Evolutionary conservation across 768 basidiomycete species (phyloP), one percentile per base, ranked within the genome.

Genomic region (Astraeus odoratus): DNA sequence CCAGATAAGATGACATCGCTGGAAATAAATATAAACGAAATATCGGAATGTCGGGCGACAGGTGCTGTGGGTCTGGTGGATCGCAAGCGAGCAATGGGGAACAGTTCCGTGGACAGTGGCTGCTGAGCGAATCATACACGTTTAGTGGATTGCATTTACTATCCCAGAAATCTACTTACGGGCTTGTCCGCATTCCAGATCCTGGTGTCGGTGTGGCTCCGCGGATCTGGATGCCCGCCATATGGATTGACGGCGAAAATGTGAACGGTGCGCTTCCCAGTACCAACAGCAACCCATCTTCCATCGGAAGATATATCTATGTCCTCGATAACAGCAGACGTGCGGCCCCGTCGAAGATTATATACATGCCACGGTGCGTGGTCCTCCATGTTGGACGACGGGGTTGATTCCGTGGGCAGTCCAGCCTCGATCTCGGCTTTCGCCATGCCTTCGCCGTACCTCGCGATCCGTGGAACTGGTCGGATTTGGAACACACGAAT

Each of bases 211-310:
- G 81, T 52, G 63, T 86, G 81, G 39, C 83, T 81, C 26, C 60
- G 60, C 25, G 76, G 63, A 64, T 88, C 81, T 1, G 82, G 68
- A 26, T 68, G 69, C 3, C 89, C 84, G 1, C 86, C 89, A 47
- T 81, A 81, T 4, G 86, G 86, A 58, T 89, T 85, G 7, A 81
- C 68, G 7, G 82, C 77, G 56, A 88, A 91, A 1, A 90, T 65
- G 63, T 91, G 86, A 18, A 81, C 63, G 0, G 78, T 84, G 46
- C 78, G 61, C 52, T 80, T 80, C 56, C 68, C 56, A 30, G 82
- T 87, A n/a, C 72, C 76, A 27, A 88, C 61, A 3, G 78, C 86
- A 15, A 80, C 60, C 83, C 84, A 90, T 27, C 81, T 62, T 12
- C 80, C 81, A 54, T 83, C 81, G 3, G 58, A 50, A 33, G 63